Conservation (phyloP, 75 land plant genomes). For the Adiantum capillusveneris region DNA sequence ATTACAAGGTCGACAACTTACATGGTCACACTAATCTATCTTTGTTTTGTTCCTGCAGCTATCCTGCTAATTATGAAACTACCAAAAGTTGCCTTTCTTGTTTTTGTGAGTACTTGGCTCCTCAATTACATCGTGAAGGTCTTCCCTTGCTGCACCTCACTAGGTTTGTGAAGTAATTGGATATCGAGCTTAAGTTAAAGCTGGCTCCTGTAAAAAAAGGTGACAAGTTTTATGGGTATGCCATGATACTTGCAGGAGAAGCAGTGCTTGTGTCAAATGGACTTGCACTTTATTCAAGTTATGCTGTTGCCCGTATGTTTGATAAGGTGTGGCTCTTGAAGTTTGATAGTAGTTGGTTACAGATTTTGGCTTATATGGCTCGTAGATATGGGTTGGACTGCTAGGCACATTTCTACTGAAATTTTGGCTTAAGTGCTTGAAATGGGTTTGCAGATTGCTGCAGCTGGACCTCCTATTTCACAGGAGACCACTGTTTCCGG, state of each 20-base stretch:
- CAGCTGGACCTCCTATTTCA: too few species aligned
- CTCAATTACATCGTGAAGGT: conserved; percentile 43
- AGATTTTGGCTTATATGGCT: not conserved
- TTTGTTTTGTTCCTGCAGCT: conserved; percentile 25
- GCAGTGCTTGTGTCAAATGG: conserved; percentile 68
- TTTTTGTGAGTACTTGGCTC: conserved; percentile 28
- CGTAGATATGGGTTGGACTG: conserved; percentile 1
- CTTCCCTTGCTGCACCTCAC: conserved; percentile 66
- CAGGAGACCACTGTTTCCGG: conserved; percentile 11
- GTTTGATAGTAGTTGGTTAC: not conserved
- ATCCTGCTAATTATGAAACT: conserved; percentile 12
- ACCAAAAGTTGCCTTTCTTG: conserved; percentile 40
- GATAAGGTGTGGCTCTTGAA: conserved; percentile 32
- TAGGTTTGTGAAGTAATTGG: conserved; percentile 54
- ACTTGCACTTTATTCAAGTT: conserved; percentile 56
- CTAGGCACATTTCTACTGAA: not conserved
- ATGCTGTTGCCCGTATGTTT: conserved; percentile 39
- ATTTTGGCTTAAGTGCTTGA: too few species aligned
- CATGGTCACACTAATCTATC: not conserved
- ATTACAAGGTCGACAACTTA: not conserved
- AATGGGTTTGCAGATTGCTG: too few species aligned
- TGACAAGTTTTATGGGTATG: too few species aligned
- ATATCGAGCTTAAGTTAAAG: too few species aligned
- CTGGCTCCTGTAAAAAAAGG: too few species aligned
- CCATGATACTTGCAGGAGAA: conserved; percentile 59